Conservation (phyloP, 23 red algal genomes). For the Pyropia yezoensis region DNA sequence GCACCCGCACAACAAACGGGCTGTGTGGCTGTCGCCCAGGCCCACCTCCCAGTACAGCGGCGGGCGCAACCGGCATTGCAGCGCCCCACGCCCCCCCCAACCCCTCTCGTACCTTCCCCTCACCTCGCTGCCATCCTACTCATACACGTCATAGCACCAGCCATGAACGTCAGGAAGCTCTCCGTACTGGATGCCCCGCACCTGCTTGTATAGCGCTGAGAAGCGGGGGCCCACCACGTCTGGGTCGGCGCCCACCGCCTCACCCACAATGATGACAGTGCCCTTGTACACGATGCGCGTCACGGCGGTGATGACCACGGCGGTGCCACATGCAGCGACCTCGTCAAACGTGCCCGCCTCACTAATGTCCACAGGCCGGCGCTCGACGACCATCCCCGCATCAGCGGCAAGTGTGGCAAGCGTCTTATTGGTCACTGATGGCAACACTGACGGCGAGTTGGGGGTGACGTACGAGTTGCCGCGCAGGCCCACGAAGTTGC, state of each 20-base stretch:
- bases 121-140: too few species aligned
- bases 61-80: too few species aligned
- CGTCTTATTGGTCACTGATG: constrained; percentile 85
- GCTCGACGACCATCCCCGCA: constrained; percentile 67
- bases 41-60: too few species aligned
- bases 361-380: constrained; percentile 52
- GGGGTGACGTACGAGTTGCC: constrained; percentile 79
- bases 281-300: constrained; percentile 49
- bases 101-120: too few species aligned
- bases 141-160: constrained; percentile 7
- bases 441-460: constrained; percentile 52
- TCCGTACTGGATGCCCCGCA: constrained; percentile 69
- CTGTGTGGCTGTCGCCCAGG: too few species aligned
- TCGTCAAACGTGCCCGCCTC: constrained; percentile 80
- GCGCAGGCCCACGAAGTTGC: constrained; percentile 80
- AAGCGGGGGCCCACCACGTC: constrained; percentile 51
- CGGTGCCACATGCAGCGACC: constrained; percentile 85
- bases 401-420: constrained; percentile 74
- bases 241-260: constrained; percentile 5
- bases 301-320: constrained; percentile 94
- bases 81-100: too few species aligned
- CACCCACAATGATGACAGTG: constrained; percentile 34
- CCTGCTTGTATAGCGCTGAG: constrained; percentile 37
- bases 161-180: constrained; percentile 33
- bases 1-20: too few species aligned